A percentile compares a stretch with the other conserved stretches of the same genome.
Conservation (phyloP, 2,329 filamentous ascomycete species). For the Penicillium sp. region DNA sequence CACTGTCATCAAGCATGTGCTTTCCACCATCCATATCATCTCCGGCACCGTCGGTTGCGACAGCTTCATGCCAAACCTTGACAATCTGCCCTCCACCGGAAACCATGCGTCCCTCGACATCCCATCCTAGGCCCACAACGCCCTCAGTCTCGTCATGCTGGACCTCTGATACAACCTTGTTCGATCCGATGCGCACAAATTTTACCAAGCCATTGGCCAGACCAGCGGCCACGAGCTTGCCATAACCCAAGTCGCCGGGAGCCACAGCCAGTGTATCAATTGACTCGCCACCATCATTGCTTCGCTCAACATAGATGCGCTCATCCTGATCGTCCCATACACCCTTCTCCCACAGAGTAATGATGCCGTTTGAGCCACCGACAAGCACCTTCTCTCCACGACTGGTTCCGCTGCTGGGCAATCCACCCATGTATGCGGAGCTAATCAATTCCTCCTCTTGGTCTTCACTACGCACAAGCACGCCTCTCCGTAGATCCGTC, state of each 20-base stretch:
- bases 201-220: conserved; percentile 77
- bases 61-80: conserved; percentile 83
- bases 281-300: conserved; percentile 68
- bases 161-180: conserved; percentile 68
- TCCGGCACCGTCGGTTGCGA: conserved; percentile 52
- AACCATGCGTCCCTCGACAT: conserved; percentile 82
- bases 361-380: conserved; percentile 74
- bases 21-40: conserved; percentile 38
- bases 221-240: conserved; percentile 70
- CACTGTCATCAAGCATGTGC: conserved; percentile 45
- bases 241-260: conserved; percentile 67
- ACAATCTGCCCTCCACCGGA: conserved; percentile 82
- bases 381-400: conserved; percentile 76
- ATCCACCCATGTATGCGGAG: conserved; percentile 72
- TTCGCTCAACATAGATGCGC: conserved; percentile 71
- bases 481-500: conserved; percentile 82
- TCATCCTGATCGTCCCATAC: conserved; percentile 96
- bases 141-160: conserved; percentile 85
- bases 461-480: conserved; percentile 86
- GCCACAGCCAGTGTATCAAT: conserved; percentile 75
- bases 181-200: conserved; percentile 71
- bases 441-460: conserved; percentile 93
- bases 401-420: conserved; percentile 65
- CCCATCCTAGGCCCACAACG: conserved; percentile 79
- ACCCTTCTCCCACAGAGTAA: conserved; percentile 92